Conservation (phyloP, 441 rosid species). For the Populus tomentosa region DNA sequence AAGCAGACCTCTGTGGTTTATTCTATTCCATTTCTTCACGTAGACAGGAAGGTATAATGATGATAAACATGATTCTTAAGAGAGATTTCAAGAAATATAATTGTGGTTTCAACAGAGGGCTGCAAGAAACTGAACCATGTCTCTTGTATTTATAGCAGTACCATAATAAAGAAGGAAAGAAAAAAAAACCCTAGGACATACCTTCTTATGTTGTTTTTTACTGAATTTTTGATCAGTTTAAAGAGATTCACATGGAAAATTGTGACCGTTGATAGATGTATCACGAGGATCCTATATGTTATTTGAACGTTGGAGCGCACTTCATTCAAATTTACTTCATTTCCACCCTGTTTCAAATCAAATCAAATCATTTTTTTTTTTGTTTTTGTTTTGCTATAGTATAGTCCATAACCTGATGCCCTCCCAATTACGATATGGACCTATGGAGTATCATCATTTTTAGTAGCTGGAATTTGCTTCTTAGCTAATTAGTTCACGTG, state of each 20-base stretch:
- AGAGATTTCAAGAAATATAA: slow-evolving; percentile 17
- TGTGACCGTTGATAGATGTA: slow-evolving; percentile 61
- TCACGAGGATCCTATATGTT: slow-evolving; percentile 60
- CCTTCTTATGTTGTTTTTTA: background rate
- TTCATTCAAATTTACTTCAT: slow-evolving; percentile 39
- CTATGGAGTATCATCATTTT: no score
- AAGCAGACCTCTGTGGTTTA: slow-evolving; percentile 24
- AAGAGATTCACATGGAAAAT: slow-evolving; percentile 75
- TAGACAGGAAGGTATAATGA: slow-evolving; percentile 70
- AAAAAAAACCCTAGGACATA: background rate
- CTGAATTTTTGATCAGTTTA: slow-evolving; percentile 18
- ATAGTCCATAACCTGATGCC: background rate
- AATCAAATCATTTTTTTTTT: background rate
- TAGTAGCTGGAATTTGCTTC: background rate
- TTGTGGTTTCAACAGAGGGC: slow-evolving; percentile 21
- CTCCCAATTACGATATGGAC: no score
- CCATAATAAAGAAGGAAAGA: background rate
- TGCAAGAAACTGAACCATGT: slow-evolving; percentile 34
- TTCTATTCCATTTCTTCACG: slow-evolving; percentile 47
- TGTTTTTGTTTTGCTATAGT: background rate
- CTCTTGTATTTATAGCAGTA: slow-evolving; percentile 45
- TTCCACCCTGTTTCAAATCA: slow-evolving; percentile 8
- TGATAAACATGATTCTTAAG: slow-evolving; percentile 22
- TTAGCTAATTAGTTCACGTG: background rate
- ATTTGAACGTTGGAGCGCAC: slow-evolving; percentile 88